Conservation (phyloP, 2,329 filamentous ascomycete genomes). For the Fusarium cyanostomum region DNA sequence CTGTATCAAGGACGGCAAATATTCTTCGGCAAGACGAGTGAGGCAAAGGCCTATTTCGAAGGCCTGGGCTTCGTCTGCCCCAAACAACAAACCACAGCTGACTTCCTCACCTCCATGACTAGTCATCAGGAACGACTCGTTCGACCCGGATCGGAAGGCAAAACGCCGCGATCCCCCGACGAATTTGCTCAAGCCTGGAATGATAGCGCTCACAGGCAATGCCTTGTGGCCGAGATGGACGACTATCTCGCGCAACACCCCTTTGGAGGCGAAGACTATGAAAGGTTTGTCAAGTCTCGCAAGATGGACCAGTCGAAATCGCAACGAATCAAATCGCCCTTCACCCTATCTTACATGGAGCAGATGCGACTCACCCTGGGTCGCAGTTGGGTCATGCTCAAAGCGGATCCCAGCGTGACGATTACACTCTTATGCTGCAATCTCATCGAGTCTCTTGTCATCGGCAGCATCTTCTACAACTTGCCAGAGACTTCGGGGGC, state of each 20-base stretch:
- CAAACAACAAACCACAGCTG: slow-evolving; percentile 69
- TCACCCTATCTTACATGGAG: slow-evolving; percentile 32
- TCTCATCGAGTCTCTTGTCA: slow-evolving; percentile 33
- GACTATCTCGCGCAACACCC: slow-evolving; percentile 42
- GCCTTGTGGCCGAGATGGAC: slow-evolving; percentile 45
- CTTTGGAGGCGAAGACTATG: slow-evolving; percentile 41
- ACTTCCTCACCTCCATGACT: slow-evolving; percentile 71
- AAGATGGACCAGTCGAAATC: slow-evolving; percentile 38
- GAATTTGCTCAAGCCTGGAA: slow-evolving; percentile 51
- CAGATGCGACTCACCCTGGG: slow-evolving; percentile 32
- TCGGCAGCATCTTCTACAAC: slow-evolving; percentile 39
- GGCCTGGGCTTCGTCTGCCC: slow-evolving; percentile 66
- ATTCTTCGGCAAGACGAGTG: slow-evolving; percentile 49
- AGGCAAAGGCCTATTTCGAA: slow-evolving; percentile 44
- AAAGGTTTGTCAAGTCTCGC: slow-evolving; percentile 37
- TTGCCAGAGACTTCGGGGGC: slow-evolving; percentile 8
- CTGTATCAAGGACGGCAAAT: slow-evolving; percentile 75
- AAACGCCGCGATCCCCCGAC: slow-evolving; percentile 48
- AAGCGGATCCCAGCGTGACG: slow-evolving; percentile 34
- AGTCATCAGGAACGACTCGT: slow-evolving; percentile 48
- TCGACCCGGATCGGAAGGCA: slow-evolving; percentile 45
- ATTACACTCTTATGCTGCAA: slow-evolving; percentile 35
- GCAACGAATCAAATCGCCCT: slow-evolving; percentile 33
- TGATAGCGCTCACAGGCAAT: slow-evolving; percentile 34
- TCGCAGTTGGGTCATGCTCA: slow-evolving; percentile 36